Evolutionary conservation across 257 asterid genomes (phyloP).

Genomic region (Solanum dulcamara): DNA sequence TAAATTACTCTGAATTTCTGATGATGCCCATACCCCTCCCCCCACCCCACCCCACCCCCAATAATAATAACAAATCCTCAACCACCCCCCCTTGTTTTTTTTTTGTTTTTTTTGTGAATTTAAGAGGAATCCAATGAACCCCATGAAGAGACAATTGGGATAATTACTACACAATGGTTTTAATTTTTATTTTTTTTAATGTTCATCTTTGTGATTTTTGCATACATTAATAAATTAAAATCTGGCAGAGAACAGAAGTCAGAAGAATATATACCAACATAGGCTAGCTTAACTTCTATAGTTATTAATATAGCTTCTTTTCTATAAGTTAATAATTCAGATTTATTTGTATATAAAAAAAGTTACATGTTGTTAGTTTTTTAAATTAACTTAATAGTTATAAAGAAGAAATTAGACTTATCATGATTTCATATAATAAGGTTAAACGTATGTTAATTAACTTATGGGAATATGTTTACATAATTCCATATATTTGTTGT

Average conservation of each 20-base stretch:
- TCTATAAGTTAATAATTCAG: background rate
- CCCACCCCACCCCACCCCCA: background rate
- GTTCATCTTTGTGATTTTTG: background rate
- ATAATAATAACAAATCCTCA: background rate
- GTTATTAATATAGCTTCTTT: background rate
- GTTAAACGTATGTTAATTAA: background rate
- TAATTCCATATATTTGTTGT: too few relatives aligned
- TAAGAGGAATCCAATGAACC: conserved; percentile 14
- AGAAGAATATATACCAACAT: background rate
- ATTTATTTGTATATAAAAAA: background rate
- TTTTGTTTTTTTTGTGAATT: background rate
- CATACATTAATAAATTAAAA: background rate
- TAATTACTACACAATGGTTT: background rate
- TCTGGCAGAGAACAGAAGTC: background rate
- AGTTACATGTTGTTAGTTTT: too few relatives aligned
- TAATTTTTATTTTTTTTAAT: background rate
- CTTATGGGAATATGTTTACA: background rate
- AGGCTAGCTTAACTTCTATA: background rate
- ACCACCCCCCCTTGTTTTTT: background rate
- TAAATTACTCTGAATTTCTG: background rate
- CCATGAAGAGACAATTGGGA: background rate
- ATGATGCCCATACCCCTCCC: background rate
- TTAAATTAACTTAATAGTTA: background rate
- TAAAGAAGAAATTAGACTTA: background rate
- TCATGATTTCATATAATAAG: background rate